Percentiles rank a stretch among this genome's conserved stretches.
Evolutionary conservation across 2,329 filamentous ascomycete genomes (phyloP).

Genomic region (Nigrospora osmanthi): DNA sequence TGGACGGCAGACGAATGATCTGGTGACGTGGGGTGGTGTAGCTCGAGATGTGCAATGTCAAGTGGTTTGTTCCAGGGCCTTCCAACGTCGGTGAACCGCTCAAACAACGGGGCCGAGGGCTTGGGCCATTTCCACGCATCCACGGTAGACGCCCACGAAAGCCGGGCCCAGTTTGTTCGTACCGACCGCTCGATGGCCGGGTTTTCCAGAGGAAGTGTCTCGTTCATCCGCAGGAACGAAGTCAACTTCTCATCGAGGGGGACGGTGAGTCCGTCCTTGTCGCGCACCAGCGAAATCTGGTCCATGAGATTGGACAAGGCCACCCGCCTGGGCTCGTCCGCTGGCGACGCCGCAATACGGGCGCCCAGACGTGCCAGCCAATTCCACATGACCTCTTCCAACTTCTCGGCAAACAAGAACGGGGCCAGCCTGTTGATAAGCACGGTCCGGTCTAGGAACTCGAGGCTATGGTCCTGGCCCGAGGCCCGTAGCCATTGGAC

Average conservation of each 20-base stretch:
- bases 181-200: conserved; percentile 27
- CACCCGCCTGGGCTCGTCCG: conserved; percentile 7
- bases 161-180: conserved; percentile 33
- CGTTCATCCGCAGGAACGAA: conserved; percentile 36
- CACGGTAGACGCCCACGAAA: conserved; percentile 47
- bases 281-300: conserved; percentile 20
- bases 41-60: conserved; percentile 44
- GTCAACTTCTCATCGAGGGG: conserved; percentile 42
- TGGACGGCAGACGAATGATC: conserved; percentile 36
- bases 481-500: conserved; percentile 46
- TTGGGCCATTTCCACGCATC: conserved; percentile 35
- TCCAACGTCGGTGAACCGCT: conserved; percentile 42
- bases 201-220: conserved; percentile 27
- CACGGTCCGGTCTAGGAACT: conserved; percentile 32
- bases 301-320: conserved; percentile 31
- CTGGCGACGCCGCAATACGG: conserved; percentile 7
- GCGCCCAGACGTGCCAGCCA: conserved; percentile 38
- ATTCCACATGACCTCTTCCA: conserved; percentile 42
- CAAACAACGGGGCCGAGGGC: conserved; percentile 41
- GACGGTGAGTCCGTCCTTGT: conserved; percentile 18
- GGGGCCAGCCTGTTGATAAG: conserved; percentile 33
- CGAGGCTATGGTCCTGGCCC: conserved; percentile 35
- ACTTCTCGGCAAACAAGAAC: conserved; percentile 44
- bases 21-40: conserved; percentile 46
- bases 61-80: conserved; percentile 30